Base-by-base conservation (phyloP, 352 stramenopile genomes). In the Phytophthora hybrid region DNA sequence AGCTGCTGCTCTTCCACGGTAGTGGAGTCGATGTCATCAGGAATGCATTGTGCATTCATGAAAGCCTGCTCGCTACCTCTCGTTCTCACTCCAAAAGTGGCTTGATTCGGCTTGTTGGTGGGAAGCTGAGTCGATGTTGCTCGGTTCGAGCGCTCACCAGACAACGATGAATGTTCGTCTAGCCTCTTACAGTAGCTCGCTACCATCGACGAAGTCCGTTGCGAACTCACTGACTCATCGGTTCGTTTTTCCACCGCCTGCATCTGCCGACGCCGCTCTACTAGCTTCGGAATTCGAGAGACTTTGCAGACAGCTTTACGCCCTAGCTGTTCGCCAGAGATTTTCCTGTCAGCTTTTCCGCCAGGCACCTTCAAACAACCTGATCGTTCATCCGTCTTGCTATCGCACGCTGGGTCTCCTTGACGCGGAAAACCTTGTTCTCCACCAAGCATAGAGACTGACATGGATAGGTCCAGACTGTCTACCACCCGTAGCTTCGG, bases 381-480 rank as follows among this genome's bases (percentile, higher is more conserved):
- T 52, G 32, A 1, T 44, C 10, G 37, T 62, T 34, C 11, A 16
- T 37, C 57, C 19, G n/a, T 32, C 14, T n/a, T 31, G 13, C 13
- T 13, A 44, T 13, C 0, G 37, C 18, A 26, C 1, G 37, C 31
- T 26, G 31, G 39, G 19, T 47, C 26, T 41, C 19, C 60, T 44
- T 44, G 37, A 44, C 5, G 37, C 37, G 11, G 37, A 57, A 46
- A 32, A 69, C 29, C 10, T 2, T 9, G n/a, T 7, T 49, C n/a
- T 53, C 14, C n/a, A 29, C 76, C 64, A 1, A 60, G 66, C 16
- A 80, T 47, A 21, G 72, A 79, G 69, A 86, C 76, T 1, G 82
- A 89, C 79, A 91, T 89, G 69, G 83, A 93, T 31, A 93, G 64
- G 31, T 93, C 83, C 16, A 93, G 74, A 44, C 85, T 93, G 56